A percentile compares a stretch with the other conserved stretches of the same genome.
Evolutionary conservation across 768 basidiomycete genomes (phyloP).

Genomic region (Tricholoma matsutake): DNA sequence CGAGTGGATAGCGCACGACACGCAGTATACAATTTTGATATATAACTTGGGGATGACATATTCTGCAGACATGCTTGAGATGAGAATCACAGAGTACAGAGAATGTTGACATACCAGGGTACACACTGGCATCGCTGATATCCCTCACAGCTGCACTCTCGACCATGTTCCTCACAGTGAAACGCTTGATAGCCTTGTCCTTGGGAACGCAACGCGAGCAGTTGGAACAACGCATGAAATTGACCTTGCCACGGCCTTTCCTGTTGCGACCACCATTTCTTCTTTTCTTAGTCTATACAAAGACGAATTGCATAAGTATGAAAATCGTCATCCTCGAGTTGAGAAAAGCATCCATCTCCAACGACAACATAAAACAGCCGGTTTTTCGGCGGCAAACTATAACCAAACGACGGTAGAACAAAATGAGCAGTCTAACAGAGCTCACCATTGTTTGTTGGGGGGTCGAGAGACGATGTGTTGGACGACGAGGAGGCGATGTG

Average conservation of each 20-base stretch:
- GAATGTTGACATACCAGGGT: constrained; percentile 61
- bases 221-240: constrained; percentile 96
- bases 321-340: constrained; percentile 33
- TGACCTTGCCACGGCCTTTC: constrained; percentile 96
- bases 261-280: constrained; percentile 99
- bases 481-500: constrained; percentile 30
- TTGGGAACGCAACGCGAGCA: constrained; percentile 97
- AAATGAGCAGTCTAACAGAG: constrained; percentile 6
- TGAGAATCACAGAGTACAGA: background rate
- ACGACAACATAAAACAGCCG: constrained; percentile 17
- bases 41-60: constrained; percentile 96
- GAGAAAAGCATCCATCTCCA: constrained; percentile 35
- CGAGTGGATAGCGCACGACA: constrained; percentile 98
- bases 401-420: background rate
- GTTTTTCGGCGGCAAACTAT: constrained; percentile 9
- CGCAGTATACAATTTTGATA: constrained; percentile 98
- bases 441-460: constrained; percentile 42
- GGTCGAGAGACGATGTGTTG: constrained; percentile 37
- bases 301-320: constrained; percentile 10
- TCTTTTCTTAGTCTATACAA: constrained; percentile 91
- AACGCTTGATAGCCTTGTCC: constrained; percentile 99
- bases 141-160: constrained; percentile 98
- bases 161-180: constrained; percentile 99
- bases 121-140: constrained; percentile 94
- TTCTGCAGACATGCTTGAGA: constrained; percentile 46